Evolutionary conservation across 1,284 basidiomycete genomes (phyloP).

Genomic region (Cryptococcus sp.): DNA sequence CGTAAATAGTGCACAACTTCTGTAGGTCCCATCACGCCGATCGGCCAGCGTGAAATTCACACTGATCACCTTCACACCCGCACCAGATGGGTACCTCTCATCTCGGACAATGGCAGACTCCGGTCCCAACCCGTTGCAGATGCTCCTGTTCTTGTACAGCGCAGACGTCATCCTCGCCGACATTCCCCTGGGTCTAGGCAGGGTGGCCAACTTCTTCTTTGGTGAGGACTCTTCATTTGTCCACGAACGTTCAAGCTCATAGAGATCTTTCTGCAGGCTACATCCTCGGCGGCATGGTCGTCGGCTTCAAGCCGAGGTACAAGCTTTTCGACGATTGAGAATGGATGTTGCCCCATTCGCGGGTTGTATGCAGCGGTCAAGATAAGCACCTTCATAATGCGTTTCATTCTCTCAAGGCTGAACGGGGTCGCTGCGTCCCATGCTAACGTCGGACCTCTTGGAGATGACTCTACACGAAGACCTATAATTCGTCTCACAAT

Average conservation of each 20-base stretch:
- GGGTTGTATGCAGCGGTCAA: too few relatives aligned
- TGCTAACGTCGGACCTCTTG: too few relatives aligned
- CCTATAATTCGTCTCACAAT: constrained; percentile 18
- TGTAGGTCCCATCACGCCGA: constrained; percentile 17
- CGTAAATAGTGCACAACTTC: constrained; percentile 37
- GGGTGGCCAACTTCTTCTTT: constrained; percentile 23
- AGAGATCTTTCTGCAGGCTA: not conserved
- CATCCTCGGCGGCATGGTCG: not conserved
- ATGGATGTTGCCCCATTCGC: too few relatives aligned
- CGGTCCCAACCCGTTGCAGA: constrained; percentile 40
- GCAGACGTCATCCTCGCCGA: constrained; percentile 46
- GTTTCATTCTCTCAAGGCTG: too few relatives aligned
- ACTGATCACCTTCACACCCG: constrained; percentile 5
- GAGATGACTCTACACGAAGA: too few relatives aligned
- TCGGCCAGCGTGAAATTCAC: not conserved
- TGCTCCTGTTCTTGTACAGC: constrained; percentile 43
- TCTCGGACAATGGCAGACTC: constrained; percentile 31
- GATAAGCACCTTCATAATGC: too few relatives aligned
- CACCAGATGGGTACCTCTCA: constrained; percentile 29
- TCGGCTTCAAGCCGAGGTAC: constrained; percentile 2
- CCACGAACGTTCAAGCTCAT: not conserved
- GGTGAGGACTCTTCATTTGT: constrained; percentile 19
- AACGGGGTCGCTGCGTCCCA: too few relatives aligned
- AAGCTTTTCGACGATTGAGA: constrained; percentile 5
- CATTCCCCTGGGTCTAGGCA: constrained; percentile 33